phyloP scores from a whole-genome alignment of 352 stramenopile species.

The Saprolegnia parasitica region DNA sequence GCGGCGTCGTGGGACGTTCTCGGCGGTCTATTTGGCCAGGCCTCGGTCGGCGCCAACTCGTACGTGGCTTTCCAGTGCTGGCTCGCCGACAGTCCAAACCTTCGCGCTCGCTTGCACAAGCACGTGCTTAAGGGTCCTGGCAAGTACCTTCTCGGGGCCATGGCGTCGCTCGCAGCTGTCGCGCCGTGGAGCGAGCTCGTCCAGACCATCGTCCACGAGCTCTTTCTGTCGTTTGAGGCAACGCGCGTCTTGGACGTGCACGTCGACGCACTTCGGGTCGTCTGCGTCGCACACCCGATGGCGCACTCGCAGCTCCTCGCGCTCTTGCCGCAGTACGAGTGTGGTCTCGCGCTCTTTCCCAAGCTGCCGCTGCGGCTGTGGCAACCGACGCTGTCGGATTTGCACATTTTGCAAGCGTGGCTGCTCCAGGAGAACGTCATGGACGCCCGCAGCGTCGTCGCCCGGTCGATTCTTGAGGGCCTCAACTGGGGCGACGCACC shows the following conservation, averaged over 20 bases:
- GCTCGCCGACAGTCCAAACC: neutral
- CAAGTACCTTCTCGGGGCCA: conserved; percentile 50
- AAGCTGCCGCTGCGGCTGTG: conserved; percentile 84
- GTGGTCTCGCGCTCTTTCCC: conserved; percentile 81
- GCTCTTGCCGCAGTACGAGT: conserved; percentile 70
- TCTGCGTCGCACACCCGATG: conserved; percentile 57
- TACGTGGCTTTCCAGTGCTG: conserved; percentile 19
- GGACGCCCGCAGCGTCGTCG: conserved; percentile 52
- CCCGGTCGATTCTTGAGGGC: conserved; percentile 69
- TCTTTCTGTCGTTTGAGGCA: conserved; percentile 43
- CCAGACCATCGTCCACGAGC: conserved; percentile 52
- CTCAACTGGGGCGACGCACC: conserved; percentile 82
- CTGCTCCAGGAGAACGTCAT: conserved; percentile 67
- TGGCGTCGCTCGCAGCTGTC: conserved; percentile 39
- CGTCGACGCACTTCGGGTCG: neutral
- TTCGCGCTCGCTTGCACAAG: conserved; percentile 18
- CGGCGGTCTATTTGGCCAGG: conserved; percentile 59
- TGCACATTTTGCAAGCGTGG: conserved; percentile 75
- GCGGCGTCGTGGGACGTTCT: conserved; percentile 80
- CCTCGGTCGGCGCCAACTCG: neutral
- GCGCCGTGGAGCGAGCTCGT: conserved; percentile 43
- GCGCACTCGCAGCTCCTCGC: conserved; percentile 58
- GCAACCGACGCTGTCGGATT: conserved; percentile 55
- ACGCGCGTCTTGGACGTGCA: neutral
- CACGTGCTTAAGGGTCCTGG: conserved; percentile 12